Evolutionary conservation across 192 early-diverging fungal genomes (phyloP).

Genomic region (Coemansia sp.): DNA sequence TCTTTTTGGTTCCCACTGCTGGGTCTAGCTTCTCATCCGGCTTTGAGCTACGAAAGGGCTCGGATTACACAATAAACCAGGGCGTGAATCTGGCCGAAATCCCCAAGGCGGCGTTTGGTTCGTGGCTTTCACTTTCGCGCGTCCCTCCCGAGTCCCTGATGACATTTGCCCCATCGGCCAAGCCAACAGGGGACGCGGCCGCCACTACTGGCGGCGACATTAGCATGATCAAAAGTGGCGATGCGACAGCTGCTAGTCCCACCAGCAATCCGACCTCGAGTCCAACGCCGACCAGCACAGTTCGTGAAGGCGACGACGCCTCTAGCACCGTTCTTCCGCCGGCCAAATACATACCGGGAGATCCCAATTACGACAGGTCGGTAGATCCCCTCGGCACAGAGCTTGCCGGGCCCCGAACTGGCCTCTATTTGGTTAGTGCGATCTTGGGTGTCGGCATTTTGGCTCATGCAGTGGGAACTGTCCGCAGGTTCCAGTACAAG

Average conservation of each 20-base stretch:
- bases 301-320: background rate
- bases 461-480: slow-evolving; percentile 30
- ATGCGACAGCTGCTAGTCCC: background rate
- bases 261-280: background rate
- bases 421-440: slow-evolving; percentile 36
- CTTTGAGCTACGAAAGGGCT: slow-evolving; percentile 14
- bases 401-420: slow-evolving; percentile 31
- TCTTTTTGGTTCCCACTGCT: slow-evolving; percentile 21
- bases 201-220: background rate
- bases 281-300: background rate
- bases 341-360: slow-evolving; percentile 43
- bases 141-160: slow-evolving; percentile 10
- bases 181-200: background rate
- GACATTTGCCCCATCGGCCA: slow-evolving; percentile 4
- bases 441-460: slow-evolving; percentile 40
- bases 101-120: slow-evolving; percentile 34
- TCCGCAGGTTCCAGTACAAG: slow-evolving; percentile 35
- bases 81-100: slow-evolving; percentile 35
- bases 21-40: slow-evolving; percentile 13
- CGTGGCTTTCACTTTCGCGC: slow-evolving; percentile 21
- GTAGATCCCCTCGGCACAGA: slow-evolving; percentile 33
- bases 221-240: background rate
- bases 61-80: slow-evolving; percentile 31
- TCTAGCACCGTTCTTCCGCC: slow-evolving; percentile 26
- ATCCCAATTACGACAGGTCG: slow-evolving; percentile 40